phyloP scores from a whole-genome alignment of 192 early-diverging fungal species.

The Linnemannia elongata region DNA sequence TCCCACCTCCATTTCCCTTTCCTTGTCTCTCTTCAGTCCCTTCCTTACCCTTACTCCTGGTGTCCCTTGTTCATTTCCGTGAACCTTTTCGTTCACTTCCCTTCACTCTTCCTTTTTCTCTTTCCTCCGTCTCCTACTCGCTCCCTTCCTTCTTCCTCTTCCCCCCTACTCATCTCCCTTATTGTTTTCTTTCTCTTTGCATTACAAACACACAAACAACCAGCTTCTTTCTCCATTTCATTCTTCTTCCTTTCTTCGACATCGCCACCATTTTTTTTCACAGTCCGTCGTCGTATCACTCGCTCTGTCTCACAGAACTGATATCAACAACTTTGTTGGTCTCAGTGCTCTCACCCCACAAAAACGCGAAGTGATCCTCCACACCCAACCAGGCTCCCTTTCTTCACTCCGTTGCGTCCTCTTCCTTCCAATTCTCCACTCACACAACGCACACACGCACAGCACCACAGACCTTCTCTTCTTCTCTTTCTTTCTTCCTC shows the following conservation, averaged over 20 bases:
- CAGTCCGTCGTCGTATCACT: not conserved
- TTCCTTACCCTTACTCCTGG: not conserved
- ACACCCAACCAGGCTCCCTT: not conserved
- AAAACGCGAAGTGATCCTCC: not conserved
- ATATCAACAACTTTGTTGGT: not conserved
- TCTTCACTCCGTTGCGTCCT: not conserved
- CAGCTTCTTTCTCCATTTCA: not conserved
- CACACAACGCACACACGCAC: not conserved
- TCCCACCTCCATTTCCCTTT: not conserved
- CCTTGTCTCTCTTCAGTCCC: constrained; percentile 2
- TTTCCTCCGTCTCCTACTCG: too few relatives aligned
- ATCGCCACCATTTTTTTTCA: constrained; percentile 8
- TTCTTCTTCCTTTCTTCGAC: not conserved
- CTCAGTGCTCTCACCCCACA: not conserved
- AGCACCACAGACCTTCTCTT: too few relatives aligned
- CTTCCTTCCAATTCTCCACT: not conserved
- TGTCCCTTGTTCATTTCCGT: not conserved
- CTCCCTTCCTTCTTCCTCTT: not conserved
- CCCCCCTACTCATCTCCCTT: not conserved
- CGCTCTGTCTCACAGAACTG: not conserved
- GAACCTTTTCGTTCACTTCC: too few relatives aligned
- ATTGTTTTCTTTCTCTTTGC: not conserved
- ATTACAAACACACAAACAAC: not conserved
- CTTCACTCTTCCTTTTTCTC: not conserved
- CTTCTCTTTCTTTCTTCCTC: too few relatives aligned